A percentile compares a stretch with the other conserved stretches of the same genome.
These are phyloP conservation scores for Nannochloropsis gaditana DNA, from an alignment of 108 stramenopile genomes.

Conservation along the genomic window DNA sequence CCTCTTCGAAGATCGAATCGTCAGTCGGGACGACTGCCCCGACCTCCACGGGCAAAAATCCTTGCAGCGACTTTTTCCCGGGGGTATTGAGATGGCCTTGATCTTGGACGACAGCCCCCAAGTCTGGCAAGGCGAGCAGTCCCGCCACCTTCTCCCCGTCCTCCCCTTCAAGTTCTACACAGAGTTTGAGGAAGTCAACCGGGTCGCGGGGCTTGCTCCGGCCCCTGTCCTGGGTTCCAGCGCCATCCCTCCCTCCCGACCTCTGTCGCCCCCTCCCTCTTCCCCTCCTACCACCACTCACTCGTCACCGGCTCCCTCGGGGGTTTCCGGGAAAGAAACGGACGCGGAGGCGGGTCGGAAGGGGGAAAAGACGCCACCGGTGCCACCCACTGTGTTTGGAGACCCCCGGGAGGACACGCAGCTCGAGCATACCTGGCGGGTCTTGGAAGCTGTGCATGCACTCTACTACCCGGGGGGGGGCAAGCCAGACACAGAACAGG, in stretches of 20 bases:
- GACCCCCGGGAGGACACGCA: neutral
- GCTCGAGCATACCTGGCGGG: neutral
- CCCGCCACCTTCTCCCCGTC: slow-evolving; percentile 33
- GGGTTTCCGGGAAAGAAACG: neutral
- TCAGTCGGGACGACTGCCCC: slow-evolving; percentile 31
- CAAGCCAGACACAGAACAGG: too few species aligned
- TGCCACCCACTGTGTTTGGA: neutral
- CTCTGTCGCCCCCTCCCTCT: neutral
- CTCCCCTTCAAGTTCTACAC: slow-evolving; percentile 38
- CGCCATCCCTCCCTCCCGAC: neutral
- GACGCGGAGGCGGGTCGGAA: neutral
- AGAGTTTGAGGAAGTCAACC: slow-evolving; percentile 17
- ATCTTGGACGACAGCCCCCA: slow-evolving; percentile 38
- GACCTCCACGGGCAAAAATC: slow-evolving; percentile 35
- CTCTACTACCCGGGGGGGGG: neutral
- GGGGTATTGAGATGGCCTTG: slow-evolving; percentile 38
- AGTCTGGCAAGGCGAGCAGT: slow-evolving; percentile 41
- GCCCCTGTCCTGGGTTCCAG: neutral
- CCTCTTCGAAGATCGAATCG: slow-evolving; percentile 35
- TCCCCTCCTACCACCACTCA: neutral
- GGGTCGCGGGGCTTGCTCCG: neutral
- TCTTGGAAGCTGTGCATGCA: neutral
- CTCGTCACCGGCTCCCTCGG: neutral
- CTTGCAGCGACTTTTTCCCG: slow-evolving; percentile 37
- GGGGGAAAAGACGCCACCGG: neutral